These are phyloP conservation scores for Podospora anserina DNA, from an alignment of 495 filamentous ascomycete genomes.

Conservation along the genomic window DNA sequence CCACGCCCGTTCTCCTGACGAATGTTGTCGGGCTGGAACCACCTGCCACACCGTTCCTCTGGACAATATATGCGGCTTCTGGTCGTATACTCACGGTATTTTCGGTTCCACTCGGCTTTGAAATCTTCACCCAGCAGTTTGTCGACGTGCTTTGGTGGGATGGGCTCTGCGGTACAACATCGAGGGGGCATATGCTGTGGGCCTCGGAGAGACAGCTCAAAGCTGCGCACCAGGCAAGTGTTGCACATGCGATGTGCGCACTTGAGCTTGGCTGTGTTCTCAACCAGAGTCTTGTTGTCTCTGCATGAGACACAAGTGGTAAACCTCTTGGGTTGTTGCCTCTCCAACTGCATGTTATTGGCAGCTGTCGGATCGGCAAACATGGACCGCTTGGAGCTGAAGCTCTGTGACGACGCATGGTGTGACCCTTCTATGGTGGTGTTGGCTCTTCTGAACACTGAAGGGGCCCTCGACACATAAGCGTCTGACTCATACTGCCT, in stretches of 20 bases:
- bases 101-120: conserved; percentile 73
- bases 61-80: conserved; percentile 75
- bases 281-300: conserved; percentile 56
- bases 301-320: conserved; percentile 68
- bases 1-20: conserved; percentile 47
- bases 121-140: conserved; percentile 67
- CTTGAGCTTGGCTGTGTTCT: conserved; percentile 62
- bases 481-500: conserved; percentile 42
- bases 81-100: conserved; percentile 69
- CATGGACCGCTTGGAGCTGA: conserved; percentile 40
- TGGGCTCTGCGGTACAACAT: conserved; percentile 69
- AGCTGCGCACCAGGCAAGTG: conserved; percentile 66
- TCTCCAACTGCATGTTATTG: conserved; percentile 29
- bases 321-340: conserved; percentile 46
- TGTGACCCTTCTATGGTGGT: conserved; percentile 35
- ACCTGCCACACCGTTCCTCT: conserved; percentile 63
- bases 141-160: conserved; percentile 72
- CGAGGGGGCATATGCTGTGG: conserved; percentile 75
- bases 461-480: conserved; percentile 23
- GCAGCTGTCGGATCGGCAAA: conserved; percentile 32
- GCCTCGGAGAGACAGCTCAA: conserved; percentile 68
- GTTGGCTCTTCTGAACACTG: conserved; percentile 33
- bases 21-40: conserved; percentile 69
- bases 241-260: conserved; percentile 79
- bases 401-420: conserved; percentile 38